A percentile compares a stretch with the other conserved stretches of the same genome.
phyloP scores from a whole-genome alignment of 331 rosid species.

The Pyrus hybrid region DNA sequence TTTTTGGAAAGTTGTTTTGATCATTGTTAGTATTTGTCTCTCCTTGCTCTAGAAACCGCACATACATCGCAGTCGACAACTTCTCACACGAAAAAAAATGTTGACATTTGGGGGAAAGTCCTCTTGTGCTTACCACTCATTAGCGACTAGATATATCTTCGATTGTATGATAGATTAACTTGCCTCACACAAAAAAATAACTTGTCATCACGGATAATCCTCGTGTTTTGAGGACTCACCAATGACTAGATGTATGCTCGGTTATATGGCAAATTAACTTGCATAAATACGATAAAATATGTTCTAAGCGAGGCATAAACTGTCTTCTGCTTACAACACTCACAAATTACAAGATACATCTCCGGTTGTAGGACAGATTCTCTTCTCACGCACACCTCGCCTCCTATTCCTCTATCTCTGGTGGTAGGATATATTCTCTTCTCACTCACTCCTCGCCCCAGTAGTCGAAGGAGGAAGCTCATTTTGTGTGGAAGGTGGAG shows the following conservation, averaged over 20 bases:
- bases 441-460: neutral
- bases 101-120: accelerated
- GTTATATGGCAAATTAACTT: neutral
- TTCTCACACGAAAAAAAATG: neutral
- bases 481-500: neutral
- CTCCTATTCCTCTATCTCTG: too few species aligned
- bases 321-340: neutral
- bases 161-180: neutral
- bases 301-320: neutral
- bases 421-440: accelerated
- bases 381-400: too few species aligned
- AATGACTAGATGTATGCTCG: too few species aligned
- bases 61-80: neutral
- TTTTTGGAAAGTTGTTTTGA: neutral
- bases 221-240: neutral
- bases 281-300: neutral
- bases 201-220: neutral
- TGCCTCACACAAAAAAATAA: too few species aligned
- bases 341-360: neutral
- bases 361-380: accelerated
- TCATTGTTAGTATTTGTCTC: neutral
- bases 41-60: neutral
- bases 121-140: neutral
- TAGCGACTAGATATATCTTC: neutral
- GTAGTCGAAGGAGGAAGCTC: neutral